These are phyloP conservation scores for Gossypium ekmanianum DNA, from an alignment of 345 rosid species.

Conservation along the genomic window DNA sequence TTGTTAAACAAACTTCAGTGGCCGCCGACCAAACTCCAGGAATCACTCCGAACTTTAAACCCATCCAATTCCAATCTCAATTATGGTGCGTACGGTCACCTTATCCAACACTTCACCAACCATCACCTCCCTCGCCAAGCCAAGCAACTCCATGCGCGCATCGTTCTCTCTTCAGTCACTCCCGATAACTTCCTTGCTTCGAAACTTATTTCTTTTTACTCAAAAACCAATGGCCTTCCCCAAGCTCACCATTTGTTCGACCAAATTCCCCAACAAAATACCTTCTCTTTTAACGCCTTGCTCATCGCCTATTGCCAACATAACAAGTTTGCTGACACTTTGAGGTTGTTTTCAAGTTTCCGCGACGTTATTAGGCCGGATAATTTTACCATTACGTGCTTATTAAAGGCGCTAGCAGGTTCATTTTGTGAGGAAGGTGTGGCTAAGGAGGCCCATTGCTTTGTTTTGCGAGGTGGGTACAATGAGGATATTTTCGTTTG, in stretches of 20 bases:
- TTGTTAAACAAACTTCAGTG: slow-evolving; percentile 9
- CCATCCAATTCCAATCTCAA: slow-evolving; percentile 33
- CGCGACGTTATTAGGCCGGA: slow-evolving; percentile 36
- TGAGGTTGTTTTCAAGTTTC: slow-evolving; percentile 42
- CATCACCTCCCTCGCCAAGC: slow-evolving; percentile 53
- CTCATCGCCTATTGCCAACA: slow-evolving; percentile 61
- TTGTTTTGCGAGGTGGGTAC: slow-evolving; percentile 44
- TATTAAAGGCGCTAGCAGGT: slow-evolving; percentile 54
- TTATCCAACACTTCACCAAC: slow-evolving; percentile 55
- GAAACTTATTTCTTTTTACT: slow-evolving; percentile 52
- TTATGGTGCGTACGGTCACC: slow-evolving; percentile 56
- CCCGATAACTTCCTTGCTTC: slow-evolving; percentile 77
- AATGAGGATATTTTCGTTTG: slow-evolving; percentile 50
- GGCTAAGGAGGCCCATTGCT: slow-evolving; percentile 61
- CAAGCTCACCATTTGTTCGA: slow-evolving; percentile 69
- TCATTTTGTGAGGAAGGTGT: slow-evolving; percentile 31
- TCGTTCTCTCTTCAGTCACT: slow-evolving; percentile 40
- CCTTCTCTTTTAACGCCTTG: slow-evolving; percentile 73
- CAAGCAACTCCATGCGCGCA: slow-evolving; percentile 77
- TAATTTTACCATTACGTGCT: slow-evolving; percentile 49
- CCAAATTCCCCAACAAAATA: slow-evolving; percentile 43
- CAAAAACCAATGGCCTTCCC: slow-evolving; percentile 32
- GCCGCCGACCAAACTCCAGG: slow-evolving; percentile 25
- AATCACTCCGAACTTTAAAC: slow-evolving; percentile 30
- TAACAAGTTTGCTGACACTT: slow-evolving; percentile 41